phyloP scores from a whole-genome alignment of 2,329 filamentous ascomycete genomes.

The Apiospora kogelbergensis region DNA sequence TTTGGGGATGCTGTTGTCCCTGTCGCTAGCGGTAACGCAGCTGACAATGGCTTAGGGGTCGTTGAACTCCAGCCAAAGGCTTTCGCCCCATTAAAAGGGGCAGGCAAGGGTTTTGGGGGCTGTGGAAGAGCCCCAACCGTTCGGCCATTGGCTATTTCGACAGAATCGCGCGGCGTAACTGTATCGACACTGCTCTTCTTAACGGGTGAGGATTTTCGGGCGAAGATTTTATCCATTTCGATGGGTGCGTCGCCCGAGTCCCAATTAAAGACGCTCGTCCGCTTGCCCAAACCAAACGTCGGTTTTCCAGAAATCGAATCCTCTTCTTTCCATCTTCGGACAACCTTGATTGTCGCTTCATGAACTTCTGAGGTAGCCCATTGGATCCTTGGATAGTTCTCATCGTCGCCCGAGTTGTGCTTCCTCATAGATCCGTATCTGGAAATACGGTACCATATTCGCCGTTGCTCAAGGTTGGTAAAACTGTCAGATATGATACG shows the following conservation, averaged over 20 bases:
- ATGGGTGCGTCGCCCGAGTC: constrained; percentile 52
- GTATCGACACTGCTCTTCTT: constrained; percentile 17
- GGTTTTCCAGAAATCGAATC: constrained; percentile 56
- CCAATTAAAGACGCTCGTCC: constrained; percentile 61
- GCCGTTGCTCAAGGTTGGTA: constrained; percentile 55
- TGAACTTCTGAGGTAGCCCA: constrained; percentile 58
- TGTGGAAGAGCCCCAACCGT: neutral
- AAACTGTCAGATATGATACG: constrained; percentile 53
- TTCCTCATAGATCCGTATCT: constrained; percentile 58
- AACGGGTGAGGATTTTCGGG: constrained; percentile 31
- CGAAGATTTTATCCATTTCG: constrained; percentile 47
- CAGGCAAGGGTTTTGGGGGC: neutral
- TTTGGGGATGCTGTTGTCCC: neutral
- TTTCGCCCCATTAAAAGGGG: constrained; percentile 2
- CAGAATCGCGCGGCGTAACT: constrained; percentile 24
- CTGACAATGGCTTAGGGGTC: constrained; percentile 9
- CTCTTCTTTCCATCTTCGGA: constrained; percentile 66
- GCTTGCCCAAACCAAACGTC: constrained; percentile 42
- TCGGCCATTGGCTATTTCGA: constrained; percentile 10
- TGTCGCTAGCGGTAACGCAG: neutral
- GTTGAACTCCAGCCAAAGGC: constrained; percentile 26
- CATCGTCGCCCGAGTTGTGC: constrained; percentile 56
- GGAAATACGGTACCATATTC: constrained; percentile 65
- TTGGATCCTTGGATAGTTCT: constrained; percentile 58
- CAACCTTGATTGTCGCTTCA: constrained; percentile 54